Base-by-base conservation (phyloP, 2,329 filamentous ascomycete species). In the Beauveria sp. region DNA sequence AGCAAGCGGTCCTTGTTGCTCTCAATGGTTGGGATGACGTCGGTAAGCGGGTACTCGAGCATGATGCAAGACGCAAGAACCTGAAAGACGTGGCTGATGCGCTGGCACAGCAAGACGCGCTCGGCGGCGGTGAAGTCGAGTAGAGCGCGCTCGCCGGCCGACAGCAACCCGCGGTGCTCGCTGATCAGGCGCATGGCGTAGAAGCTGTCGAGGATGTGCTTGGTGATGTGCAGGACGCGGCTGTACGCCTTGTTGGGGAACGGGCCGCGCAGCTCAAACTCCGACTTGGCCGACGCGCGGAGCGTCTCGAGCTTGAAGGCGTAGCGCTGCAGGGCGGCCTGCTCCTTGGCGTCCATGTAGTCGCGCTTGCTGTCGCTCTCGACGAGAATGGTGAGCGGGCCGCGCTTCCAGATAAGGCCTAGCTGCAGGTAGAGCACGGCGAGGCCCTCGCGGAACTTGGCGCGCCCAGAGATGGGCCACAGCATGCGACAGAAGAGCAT, bases 161-260 rank as follows among this genome's bases (percentile, higher is more conserved):
- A 91, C 1, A 91, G 83, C 43, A 83, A 83, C 12, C 87, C 79
- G 62, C 93, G 90, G 69, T 92, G 93, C 69, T 89, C 82, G 43
- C 96, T 92, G 64, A 97, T 87, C 12, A 97, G 84, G 64, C 93
- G 96, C 91, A 99, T 96, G 56, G 92, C 91, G 70, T 97, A 92
- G 73, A 99, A 97, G 43, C 91, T 88, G 73, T 97, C 92, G 5
- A 97, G 84, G 75, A 97, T 90, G 57, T 89, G 86, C 64, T 88
- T 87, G 1, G 92, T 96, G 10, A 88, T 88, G 24, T 84, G 83
- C 70, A 97, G 82, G 61, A 97, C 89, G 41, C 86, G 84, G 5
- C 82, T 84, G 70, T 90, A 92, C 18, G 85, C 82, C 48, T 82
- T 84, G 64, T 87, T 82, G 1, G 92, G 91, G 68, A 99, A 99